Evolutionary conservation across 2,329 filamentous ascomycete species (phyloP).

Genomic region (Sporothrix sp.): DNA sequence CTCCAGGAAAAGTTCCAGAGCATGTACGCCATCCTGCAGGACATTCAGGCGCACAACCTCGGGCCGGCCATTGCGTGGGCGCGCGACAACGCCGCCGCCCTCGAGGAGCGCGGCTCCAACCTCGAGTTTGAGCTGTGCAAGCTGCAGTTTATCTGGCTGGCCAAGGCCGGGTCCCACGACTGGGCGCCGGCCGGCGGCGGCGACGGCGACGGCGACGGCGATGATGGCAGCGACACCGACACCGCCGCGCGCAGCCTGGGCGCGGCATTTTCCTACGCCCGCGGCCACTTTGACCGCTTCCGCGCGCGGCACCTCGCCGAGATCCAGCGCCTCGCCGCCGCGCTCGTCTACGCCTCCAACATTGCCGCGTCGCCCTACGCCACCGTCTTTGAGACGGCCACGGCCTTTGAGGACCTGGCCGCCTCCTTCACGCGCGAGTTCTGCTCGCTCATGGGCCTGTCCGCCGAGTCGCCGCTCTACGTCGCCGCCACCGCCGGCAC

Average conservation of each 20-base stretch:
- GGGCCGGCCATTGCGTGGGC: slow-evolving; percentile 84
- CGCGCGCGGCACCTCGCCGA: slow-evolving; percentile 65
- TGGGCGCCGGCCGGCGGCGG: slow-evolving; percentile 33
- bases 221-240: slow-evolving; percentile 40
- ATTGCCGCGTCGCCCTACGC: slow-evolving; percentile 67
- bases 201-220: slow-evolving; percentile 40
- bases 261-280: slow-evolving; percentile 64
- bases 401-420: slow-evolving; percentile 69
- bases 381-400: slow-evolving; percentile 59
- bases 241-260: slow-evolving; percentile 12
- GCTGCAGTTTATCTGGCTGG: slow-evolving; percentile 82
- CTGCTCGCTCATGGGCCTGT: slow-evolving; percentile 81
- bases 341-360: slow-evolving; percentile 71
- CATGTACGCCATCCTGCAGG: slow-evolving; percentile 83
- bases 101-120: slow-evolving; percentile 80
- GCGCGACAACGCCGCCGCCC: slow-evolving; percentile 52
- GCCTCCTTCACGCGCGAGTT: slow-evolving; percentile 89
- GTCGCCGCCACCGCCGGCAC: slow-evolving; percentile 86
- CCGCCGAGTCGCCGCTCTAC: slow-evolving; percentile 85
- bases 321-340: slow-evolving; percentile 70
- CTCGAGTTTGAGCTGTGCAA: slow-evolving; percentile 91
- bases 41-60: slow-evolving; percentile 66
- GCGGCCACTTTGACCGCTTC: slow-evolving; percentile 64
- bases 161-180: slow-evolving; percentile 39
- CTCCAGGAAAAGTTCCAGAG: slow-evolving; percentile 74